Evolutionary conservation across 352 stramenopile species (phyloP).

Genomic region (Phytophthora aleatoria): DNA sequence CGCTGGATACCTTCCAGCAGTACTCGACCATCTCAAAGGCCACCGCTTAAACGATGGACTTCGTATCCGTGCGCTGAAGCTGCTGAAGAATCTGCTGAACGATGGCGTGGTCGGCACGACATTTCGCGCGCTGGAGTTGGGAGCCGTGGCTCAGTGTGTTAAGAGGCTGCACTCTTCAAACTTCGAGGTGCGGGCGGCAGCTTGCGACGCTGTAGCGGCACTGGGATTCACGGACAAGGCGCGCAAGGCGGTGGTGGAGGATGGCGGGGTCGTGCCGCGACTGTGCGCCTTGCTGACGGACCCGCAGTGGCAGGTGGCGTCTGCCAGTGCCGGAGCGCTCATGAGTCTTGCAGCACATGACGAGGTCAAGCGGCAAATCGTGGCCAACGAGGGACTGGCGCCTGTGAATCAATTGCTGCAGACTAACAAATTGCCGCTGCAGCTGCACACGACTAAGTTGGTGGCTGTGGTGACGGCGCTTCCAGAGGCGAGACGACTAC

Average conservation of each 20-base stretch:
- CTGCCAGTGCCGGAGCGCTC: constrained; percentile 59
- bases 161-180: constrained; percentile 50
- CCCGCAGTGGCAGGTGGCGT: constrained; percentile 54
- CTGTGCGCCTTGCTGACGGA: constrained; percentile 66
- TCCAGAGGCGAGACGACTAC: constrained; percentile 48
- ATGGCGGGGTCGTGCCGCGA: constrained; percentile 51
- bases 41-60: constrained; percentile 36
- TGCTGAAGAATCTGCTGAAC: constrained; percentile 74
- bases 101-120: constrained; percentile 59
- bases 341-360: constrained; percentile 72
- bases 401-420: constrained; percentile 69
- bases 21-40: constrained; percentile 56
- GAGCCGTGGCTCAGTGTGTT: constrained; percentile 44
- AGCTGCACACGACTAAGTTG: constrained; percentile 74
- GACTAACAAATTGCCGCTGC: constrained; percentile 54
- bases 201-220: constrained; percentile 57
- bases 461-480: constrained; percentile 64
- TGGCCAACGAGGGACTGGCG: constrained; percentile 49
- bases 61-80: constrained; percentile 52
- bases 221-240: constrained; percentile 68
- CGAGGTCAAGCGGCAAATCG: constrained; percentile 70
- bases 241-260: constrained; percentile 57
- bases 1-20: constrained; percentile 50
- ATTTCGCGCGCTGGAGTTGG: constrained; percentile 60
- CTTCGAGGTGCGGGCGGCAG: constrained; percentile 47